These are phyloP conservation scores for Camellia lanceoleosa DNA, from an alignment of 148 eudicot genomes.

Conservation along the genomic window DNA sequence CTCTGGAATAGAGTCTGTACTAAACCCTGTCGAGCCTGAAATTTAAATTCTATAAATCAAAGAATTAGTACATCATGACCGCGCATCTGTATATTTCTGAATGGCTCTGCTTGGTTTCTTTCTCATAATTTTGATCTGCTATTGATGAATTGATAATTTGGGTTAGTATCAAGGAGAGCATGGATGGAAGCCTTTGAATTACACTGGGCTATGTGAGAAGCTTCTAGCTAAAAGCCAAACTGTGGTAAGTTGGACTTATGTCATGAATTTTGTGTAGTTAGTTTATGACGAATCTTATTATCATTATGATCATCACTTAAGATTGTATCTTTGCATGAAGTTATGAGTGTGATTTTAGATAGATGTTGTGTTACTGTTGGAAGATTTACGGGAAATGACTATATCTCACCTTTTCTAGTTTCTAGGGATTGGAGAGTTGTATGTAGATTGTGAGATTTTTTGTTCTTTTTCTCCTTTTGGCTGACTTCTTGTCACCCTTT, in stretches of 20 bases:
- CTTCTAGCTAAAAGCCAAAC: slow-evolving; percentile 93
- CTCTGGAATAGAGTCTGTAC: not conserved
- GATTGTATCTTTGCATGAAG: not conserved
- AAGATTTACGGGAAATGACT: slow-evolving; percentile 1
- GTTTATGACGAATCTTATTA: not conserved
- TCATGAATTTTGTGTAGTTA: not conserved
- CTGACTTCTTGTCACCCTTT: no score
- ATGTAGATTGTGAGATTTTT: no score
- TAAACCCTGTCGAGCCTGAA: not conserved
- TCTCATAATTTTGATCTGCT: not conserved
- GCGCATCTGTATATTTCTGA: not conserved
- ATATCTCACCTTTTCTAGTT: not conserved
- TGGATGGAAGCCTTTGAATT: slow-evolving; percentile 91
- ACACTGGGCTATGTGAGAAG: slow-evolving; percentile 91
- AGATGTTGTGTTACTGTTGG: not conserved
- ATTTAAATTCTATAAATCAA: not conserved
- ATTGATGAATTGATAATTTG: slow-evolving; percentile 3
- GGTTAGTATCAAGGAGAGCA: slow-evolving; percentile 87
- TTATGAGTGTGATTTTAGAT: not conserved
- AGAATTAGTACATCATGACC: not conserved
- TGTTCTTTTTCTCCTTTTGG: no score
- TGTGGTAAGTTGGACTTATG: slow-evolving; percentile 53
- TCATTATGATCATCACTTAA: not conserved
- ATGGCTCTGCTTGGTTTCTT: slow-evolving; percentile 9
- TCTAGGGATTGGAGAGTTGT: no score